Evolutionary conservation across 345 rosid genomes (phyloP), one percentile per base, ranked within the genome.

Genomic region (Salix udensis): DNA sequence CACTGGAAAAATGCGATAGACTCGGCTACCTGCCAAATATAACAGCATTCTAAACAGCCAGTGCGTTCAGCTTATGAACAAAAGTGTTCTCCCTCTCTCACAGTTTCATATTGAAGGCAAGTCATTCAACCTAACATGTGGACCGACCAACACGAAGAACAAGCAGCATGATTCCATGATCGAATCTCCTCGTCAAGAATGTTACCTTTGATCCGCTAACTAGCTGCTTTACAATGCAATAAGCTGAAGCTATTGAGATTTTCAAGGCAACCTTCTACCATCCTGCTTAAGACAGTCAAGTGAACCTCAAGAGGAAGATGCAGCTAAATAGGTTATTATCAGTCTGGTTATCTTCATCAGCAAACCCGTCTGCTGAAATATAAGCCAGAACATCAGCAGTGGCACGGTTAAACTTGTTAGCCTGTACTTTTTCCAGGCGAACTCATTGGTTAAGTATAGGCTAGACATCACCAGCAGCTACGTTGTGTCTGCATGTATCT

Each of bases 221-320:
- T 70, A 58, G 28, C 65, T 53, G 42, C 74, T 34, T 68, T 82
- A 80, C 42, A 76, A 67, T 74, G 78, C 79, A 82, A 70, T 73
- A 70, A 48, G 42, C 12, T 52, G 31, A 77, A 37, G 67, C 84
- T 72, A 80, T 53, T 46, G 28, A 39, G 53, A 19, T 39, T 68
- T 28, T 21, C 11, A 73, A 70, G 23, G 28, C n/a, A 67, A 44
- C 77, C 55, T 71, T 30, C 52, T 18, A 69, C 61, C 52, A 68
- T 74, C 78, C 30, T 48, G 74, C 39, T 24, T 6, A 77, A 24
- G 37, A 4, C n/a, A 37, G 36, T 44, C 37, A 67, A 50, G 67
- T 58, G 46, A 28, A 52, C 23, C 74, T 58, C 62, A 19, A n/a
- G 40, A 10, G 34, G 36, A 55, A 64, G 72, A 82, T 61, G 26